Percentiles rank a stretch among this genome's conserved stretches.
Evolutionary conservation across 2,329 filamentous ascomycete species (phyloP).

Genomic region (Colletotrichum theobromicola): DNA sequence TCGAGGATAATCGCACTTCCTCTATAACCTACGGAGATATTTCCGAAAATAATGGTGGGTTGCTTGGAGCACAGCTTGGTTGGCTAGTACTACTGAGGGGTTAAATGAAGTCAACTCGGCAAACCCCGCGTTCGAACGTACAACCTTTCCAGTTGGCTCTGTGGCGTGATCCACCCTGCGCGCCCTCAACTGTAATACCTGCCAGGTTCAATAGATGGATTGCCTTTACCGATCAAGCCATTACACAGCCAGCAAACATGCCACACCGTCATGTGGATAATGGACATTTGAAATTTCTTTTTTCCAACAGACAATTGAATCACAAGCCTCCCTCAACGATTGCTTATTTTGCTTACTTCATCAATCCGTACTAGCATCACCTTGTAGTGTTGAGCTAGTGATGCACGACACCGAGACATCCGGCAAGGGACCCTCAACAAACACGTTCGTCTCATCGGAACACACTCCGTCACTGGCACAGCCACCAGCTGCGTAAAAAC

Average conservation of each 20-base stretch:
- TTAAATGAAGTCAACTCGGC: not conserved
- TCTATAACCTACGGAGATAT: not conserved
- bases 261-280: not conserved
- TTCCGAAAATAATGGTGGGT: fast-evolving
- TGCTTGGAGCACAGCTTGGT: not conserved
- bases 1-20: not conserved
- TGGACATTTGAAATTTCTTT: not conserved
- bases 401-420: not conserved
- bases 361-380: not conserved
- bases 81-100: not conserved
- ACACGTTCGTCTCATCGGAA: not conserved
- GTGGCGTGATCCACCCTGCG: not conserved
- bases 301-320: not conserved
- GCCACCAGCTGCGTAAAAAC: not conserved
- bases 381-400: not conserved
- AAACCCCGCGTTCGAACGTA: not conserved
- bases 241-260: not conserved
- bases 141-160: not conserved
- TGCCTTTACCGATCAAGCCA: not conserved
- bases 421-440: not conserved
- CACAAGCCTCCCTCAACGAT: not conserved
- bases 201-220: not conserved
- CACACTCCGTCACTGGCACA: not conserved
- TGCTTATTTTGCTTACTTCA: not conserved
- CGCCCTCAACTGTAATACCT: not conserved